Base-by-base conservation (phyloP, 2,329 filamentous ascomycete species). In the Truncatella angustata region DNA sequence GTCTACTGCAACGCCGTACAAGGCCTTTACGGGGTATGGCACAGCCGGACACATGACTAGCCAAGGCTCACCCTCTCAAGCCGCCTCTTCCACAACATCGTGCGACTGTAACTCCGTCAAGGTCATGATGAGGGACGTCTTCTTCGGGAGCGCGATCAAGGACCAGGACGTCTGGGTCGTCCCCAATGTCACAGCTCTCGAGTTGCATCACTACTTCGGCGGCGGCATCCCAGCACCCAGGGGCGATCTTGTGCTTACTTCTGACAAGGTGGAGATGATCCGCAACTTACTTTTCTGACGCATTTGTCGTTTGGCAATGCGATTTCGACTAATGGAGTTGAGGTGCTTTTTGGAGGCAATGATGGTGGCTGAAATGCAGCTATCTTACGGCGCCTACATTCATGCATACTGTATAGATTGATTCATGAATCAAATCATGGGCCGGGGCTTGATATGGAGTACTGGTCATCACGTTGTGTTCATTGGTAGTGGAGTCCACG, bases 141-240 rank as follows among this genome's bases (percentile, higher is more conserved):
- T 46, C 11, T 46, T 46, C 26, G n/a, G 20, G 16, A 28, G 34
- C 28, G 24, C 43, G 4, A 10, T 46, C 4, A 26, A 46, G 16
- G 43, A 46, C 11, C 43, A 46, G 28, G 43, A 46, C 28, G 43
- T 46, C 9, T 46, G 43, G 43, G 43, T 46, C n/a, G n/a, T 46
- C 4, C 43, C 43, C 16, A 21, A 21, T 5, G 14, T 16, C 26
- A 16, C 43, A 9, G 43, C 43, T 34, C 24, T 46, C n/a, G 43
- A 46, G 43, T 20, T 46, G 28, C 43, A 46, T 24, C 43, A 16
- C 18, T 46, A 34, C 43, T 34, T 46, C 34, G 43, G 43, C 16
- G 26, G 30, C 18, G 43, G 43, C 5, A 34, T 28, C 10, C 43
- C 43, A 5, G n/a, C 16, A 10, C 43, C 43, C n/a, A 11, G 21